Conservation (phyloP, 163 green algal species). For the Scenedesmus sp. region DNA sequence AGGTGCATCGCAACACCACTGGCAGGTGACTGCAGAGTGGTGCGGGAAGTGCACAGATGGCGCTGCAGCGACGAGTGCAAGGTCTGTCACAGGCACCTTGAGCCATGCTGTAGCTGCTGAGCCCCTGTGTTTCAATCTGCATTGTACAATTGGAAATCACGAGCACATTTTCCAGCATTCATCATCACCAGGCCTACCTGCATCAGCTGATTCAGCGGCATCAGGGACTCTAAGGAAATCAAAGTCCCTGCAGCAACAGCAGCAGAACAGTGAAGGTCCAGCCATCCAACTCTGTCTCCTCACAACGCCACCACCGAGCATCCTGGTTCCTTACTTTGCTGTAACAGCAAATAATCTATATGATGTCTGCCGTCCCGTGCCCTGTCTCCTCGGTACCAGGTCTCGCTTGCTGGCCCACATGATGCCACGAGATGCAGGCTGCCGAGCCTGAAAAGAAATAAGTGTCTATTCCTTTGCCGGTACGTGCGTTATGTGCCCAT, state of each 20-base stretch:
- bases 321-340: neutral
- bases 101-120: too few relatives aligned
- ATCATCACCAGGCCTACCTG: neutral
- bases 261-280: neutral
- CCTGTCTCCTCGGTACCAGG: slow-evolving; percentile 39
- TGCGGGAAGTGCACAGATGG: too few relatives aligned
- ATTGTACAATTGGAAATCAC: too few relatives aligned
- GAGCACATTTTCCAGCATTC: too few relatives aligned
- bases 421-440: neutral
- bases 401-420: slow-evolving; percentile 36
- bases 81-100: too few relatives aligned
- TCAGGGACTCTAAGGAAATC: neutral
- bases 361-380: slow-evolving; percentile 36
- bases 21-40: too few relatives aligned
- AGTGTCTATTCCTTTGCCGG: neutral
- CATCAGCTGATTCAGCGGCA: neutral
- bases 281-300: neutral
- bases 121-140: too few relatives aligned
- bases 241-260: slow-evolving; percentile 33
- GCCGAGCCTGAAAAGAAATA: neutral
- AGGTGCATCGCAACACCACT: too few relatives aligned
- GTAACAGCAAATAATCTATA: slow-evolving; percentile 38
- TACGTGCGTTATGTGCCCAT: neutral
- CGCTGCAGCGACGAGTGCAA: too few relatives aligned
- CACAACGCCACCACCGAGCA: neutral